A percentile compares a stretch with the other conserved stretches of the same genome.
Evolutionary conservation across 2,329 filamentous ascomycete genomes (phyloP).

Genomic region (Diaporthe amygdali): DNA sequence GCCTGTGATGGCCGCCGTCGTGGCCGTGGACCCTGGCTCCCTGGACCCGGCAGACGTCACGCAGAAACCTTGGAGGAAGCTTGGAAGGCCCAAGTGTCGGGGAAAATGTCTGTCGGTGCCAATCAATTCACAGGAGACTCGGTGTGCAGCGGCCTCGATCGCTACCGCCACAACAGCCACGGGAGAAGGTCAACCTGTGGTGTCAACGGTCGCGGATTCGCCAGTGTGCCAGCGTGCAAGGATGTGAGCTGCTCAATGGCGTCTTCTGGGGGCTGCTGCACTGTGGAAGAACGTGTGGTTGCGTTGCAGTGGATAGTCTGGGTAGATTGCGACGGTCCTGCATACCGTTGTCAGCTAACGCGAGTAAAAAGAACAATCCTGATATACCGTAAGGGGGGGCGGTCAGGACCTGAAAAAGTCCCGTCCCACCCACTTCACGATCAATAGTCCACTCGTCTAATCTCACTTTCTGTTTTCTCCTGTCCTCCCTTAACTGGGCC

Average conservation of each 20-base stretch:
- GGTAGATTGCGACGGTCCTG: conserved; percentile 5
- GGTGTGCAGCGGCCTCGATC: neutral
- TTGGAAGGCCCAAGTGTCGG: neutral
- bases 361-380: neutral
- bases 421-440: conserved; percentile 11
- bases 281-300: neutral
- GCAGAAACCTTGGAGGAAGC: neutral
- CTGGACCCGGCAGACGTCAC: neutral
- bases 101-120: neutral
- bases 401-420: conserved; percentile 15
- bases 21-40: neutral
- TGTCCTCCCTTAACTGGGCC: neutral
- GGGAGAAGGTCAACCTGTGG: neutral
- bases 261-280: neutral
- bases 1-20: neutral
- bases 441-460: conserved; percentile 3
- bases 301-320: conserved; percentile 11
- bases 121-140: neutral
- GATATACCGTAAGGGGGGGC: neutral
- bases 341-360: conserved; percentile 6
- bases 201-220: neutral
- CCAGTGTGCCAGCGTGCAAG: neutral
- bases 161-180: neutral
- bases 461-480: neutral
- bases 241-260: neutral